Evolutionary conservation across 106 monocot species (phyloP).

Genomic region (Allium sativum): DNA sequence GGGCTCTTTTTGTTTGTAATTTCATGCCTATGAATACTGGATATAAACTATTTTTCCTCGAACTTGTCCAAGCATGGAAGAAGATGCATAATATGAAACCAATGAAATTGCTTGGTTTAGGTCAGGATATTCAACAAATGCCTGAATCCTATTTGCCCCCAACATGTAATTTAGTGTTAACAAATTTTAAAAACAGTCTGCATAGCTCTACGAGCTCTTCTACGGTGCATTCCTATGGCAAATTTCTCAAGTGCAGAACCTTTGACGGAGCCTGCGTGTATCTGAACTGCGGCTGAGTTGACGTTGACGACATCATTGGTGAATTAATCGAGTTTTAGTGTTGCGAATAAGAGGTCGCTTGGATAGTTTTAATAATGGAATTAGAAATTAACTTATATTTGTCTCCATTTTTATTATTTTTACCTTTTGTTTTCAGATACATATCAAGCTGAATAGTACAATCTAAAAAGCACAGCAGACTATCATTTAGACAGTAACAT

Average conservation of each 20-base stretch:
- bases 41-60: conserved; percentile 74
- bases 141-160: conserved; percentile 88
- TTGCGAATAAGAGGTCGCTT: no score
- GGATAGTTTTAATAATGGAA: not conserved
- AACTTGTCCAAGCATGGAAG: conserved; percentile 58
- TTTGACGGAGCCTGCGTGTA: no score
- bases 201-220: conserved; percentile 78
- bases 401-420: no score
- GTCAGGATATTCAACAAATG: conserved; percentile 70
- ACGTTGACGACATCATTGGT: conserved; percentile 23
- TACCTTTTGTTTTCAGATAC: no score
- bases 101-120: conserved; percentile 66
- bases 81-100: conserved; percentile 68
- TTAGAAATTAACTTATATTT: no score
- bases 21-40: conserved; percentile 58
- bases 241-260: conserved; percentile 51
- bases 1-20: conserved; percentile 64
- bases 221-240: conserved; percentile 80
- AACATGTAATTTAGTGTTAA: conserved; percentile 84
- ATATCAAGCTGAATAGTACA: no score
- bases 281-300: no score
- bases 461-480: no score
- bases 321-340: not conserved
- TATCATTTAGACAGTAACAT: no score
- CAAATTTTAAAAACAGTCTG: conserved; percentile 71